Base-by-base conservation (phyloP, 345 rosid species). In the Orychophragmus violaceus region DNA sequence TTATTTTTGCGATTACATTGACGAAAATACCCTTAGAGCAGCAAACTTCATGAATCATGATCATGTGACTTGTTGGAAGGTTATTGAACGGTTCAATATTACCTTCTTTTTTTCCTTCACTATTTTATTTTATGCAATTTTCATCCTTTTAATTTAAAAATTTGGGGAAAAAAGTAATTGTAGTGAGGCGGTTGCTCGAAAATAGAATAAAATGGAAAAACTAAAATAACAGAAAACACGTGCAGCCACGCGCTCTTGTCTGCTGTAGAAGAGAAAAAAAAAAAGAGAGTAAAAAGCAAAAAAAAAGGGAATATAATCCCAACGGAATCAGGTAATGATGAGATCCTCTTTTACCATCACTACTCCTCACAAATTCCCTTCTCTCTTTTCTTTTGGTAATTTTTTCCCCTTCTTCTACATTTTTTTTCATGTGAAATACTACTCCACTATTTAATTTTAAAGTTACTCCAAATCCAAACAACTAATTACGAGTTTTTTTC, bases 271-370 rank as follows among this genome's bases (percentile, higher is more conserved):
- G 44, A 2, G 0, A 17, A 12, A 8, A 8, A 27, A 7, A 4
- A 5, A 6, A 28, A 7, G 5, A 7, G 12, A 8, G 18, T 14
- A 6, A 60, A 61, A 61, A 44, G 27, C 25, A 29, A 64, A 53
- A 11, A 55, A 35, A 63, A 66, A 39, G 8, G 36, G 74, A 70
- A 70, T 70, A 70, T 70, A 61, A 70, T 70, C 74, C 74, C 74
- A 70, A 70, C 74, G 62, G 74, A 70, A 70, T 70, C 75, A 62
- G 69, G 55, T 53, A 53, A 70, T 62, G 48, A 62, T 70, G 62
- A 70, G 68, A 70, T 70, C 62, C 29, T 70, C 57, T 68, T 68
- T 56, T 45, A 14, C 64, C 46, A 6, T 27, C n/a, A n/a, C n/a
- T n/a, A n/a, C n/a, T n/a, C n/a, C n/a, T n/a, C n/a, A n/a, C n/a